Conservation (phyloP, 371 early-diverging fungal species). For the Entomophthora muscae region DNA sequence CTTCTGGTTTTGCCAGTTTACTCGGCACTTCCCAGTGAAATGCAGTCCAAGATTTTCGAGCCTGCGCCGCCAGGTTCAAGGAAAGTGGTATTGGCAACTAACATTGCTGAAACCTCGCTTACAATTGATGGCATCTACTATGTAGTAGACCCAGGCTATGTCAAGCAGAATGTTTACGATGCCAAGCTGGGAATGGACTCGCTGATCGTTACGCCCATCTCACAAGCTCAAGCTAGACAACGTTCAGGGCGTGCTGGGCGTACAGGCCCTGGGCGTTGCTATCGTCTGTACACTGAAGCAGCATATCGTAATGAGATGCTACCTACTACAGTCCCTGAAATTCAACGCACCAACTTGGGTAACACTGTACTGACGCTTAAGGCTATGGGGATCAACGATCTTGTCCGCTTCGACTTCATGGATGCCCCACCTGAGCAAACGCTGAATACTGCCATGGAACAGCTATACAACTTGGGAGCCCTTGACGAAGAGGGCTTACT, state of each 20-base stretch:
- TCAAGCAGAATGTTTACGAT: slow-evolving; percentile 93
- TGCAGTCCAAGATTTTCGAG: slow-evolving; percentile 88
- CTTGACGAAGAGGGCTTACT: slow-evolving; percentile 85
- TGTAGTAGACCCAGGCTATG: slow-evolving; percentile 96
- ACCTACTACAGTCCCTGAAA: slow-evolving; percentile 91
- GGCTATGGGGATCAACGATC: slow-evolving; percentile 91
- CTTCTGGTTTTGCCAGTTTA: slow-evolving; percentile 88
- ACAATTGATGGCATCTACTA: slow-evolving; percentile 98
- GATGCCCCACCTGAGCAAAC: slow-evolving; percentile 89
- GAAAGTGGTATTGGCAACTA: slow-evolving; percentile 96
- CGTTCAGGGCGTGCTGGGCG: slow-evolving; percentile 98
- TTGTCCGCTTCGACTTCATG: slow-evolving; percentile 94
- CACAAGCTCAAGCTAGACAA: slow-evolving; percentile 92
- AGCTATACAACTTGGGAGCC: slow-evolving; percentile 83
- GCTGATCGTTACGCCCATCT: slow-evolving; percentile 81
- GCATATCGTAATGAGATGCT: slow-evolving; percentile 94
- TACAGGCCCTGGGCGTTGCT: slow-evolving; percentile 92
- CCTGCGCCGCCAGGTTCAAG: slow-evolving; percentile 81
- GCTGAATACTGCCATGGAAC: slow-evolving; percentile 81
- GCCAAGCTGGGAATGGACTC: slow-evolving; percentile 91
- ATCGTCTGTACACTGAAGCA: slow-evolving; percentile 88
- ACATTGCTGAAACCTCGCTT: slow-evolving; percentile 98
- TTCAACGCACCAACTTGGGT: slow-evolving; percentile 89
- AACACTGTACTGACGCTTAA: slow-evolving; percentile 83
- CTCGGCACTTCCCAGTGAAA: slow-evolving; percentile 82